These are phyloP conservation scores for Russula olivacea DNA, from an alignment of 768 basidiomycete genomes.

Conservation along the genomic window DNA sequence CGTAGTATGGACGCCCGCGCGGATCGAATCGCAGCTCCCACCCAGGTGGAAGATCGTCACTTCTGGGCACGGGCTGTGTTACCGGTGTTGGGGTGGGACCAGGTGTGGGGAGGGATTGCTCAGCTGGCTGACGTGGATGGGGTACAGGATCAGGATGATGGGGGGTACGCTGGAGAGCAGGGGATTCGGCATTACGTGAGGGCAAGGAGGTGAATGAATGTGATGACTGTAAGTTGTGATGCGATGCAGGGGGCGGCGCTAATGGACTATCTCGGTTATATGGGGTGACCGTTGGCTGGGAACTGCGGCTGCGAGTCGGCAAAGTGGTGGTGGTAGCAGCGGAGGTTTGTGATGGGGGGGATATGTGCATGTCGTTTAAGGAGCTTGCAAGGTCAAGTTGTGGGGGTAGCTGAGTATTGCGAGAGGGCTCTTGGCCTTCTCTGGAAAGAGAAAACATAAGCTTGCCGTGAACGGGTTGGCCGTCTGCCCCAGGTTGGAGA, in stretches of 20 bases:
- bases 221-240: conserved; percentile 14
- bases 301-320: conserved; percentile 15
- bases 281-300: not conserved
- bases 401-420: conserved; percentile 18
- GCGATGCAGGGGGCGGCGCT: conserved; percentile 11
- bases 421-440: conserved; percentile 22
- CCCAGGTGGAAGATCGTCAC: conserved; percentile 63
- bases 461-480: conserved; percentile 76
- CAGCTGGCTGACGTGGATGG: conserved; percentile 5
- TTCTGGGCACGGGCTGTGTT: conserved; percentile 34
- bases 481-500: conserved; percentile 65
- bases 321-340: not conserved
- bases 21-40: conserved; percentile 81
- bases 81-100: conserved; percentile 27
- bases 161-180: conserved; percentile 19
- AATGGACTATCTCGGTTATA: conserved; percentile 3
- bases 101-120: conserved; percentile 10
- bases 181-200: conserved; percentile 28
- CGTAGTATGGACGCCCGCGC: conserved; percentile 72
- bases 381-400: conserved; percentile 23
- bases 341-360: not conserved
- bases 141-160: conserved; percentile 6
- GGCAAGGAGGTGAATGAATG: conserved; percentile 19
- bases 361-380: conserved; percentile 17
- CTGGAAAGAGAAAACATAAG: conserved; percentile 57